Conservation (phyloP, 2,329 filamentous ascomycete genomes). For the Grosmannia serpens region DNA sequence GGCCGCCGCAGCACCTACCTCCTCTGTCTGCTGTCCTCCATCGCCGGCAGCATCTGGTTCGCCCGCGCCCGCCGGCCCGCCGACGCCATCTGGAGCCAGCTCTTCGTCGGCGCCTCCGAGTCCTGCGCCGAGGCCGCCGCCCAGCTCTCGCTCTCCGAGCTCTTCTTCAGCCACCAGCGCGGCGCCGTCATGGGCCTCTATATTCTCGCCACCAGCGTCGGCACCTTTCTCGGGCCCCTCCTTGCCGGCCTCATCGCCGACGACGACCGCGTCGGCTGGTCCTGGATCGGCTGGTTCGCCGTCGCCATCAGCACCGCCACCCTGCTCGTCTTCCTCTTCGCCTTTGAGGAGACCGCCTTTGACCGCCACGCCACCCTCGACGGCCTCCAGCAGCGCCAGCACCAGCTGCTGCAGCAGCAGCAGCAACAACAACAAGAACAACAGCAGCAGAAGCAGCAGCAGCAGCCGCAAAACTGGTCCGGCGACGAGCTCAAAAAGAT, state of each 20-base stretch:
- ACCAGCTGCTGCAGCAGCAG: background rate
- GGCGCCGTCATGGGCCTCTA: slow-evolving; percentile 21
- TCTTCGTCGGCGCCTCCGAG: slow-evolving; percentile 5
- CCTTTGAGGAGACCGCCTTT: slow-evolving; percentile 4
- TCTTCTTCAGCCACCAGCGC: slow-evolving; percentile 45
- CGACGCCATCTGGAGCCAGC: slow-evolving; percentile 4
- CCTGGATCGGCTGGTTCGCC: slow-evolving; percentile 27
- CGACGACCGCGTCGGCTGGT: slow-evolving; percentile 2
- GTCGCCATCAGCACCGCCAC: slow-evolving; percentile 30
- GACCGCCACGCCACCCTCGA: slow-evolving; percentile 1
- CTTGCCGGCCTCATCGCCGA: slow-evolving; percentile 4
- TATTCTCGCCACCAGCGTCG: slow-evolving; percentile 2
- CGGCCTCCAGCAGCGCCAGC: background rate
- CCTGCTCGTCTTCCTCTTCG: slow-evolving; percentile 9
- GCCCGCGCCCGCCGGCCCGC: background rate
- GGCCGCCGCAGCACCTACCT: slow-evolving; percentile 40
- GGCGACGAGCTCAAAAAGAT: background rate
- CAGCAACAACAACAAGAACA: background rate
- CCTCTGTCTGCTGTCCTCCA: slow-evolving; percentile 40
- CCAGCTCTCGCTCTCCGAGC: slow-evolving; percentile 27
- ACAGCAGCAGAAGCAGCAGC: background rate
- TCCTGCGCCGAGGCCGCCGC: slow-evolving; percentile 3
- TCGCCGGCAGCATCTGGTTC: background rate
- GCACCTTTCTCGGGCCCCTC: slow-evolving; percentile 3
- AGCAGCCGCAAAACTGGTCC: background rate